phyloP scores from a whole-genome alignment of 1,284 basidiomycete species.

The Rhodotorula sp. region DNA sequence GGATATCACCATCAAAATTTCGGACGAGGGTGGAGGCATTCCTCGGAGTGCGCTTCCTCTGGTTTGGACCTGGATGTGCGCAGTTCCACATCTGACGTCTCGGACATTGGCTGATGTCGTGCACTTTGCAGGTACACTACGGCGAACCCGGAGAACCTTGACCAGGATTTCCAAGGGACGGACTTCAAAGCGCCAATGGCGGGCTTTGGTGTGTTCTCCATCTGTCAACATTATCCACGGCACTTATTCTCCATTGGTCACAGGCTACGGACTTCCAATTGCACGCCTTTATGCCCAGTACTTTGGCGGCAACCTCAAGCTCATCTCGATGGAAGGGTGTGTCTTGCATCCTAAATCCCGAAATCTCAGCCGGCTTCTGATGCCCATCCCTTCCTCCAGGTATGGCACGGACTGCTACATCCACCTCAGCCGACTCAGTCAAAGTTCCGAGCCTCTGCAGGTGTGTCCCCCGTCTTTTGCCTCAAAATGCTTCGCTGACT shows the following conservation, averaged over 20 bases:
- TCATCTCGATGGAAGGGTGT: constrained; percentile 98
- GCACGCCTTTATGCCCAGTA: constrained; percentile 80
- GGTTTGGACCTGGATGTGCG: constrained; percentile 87
- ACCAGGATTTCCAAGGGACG: constrained; percentile 79
- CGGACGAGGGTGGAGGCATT: constrained; percentile 94
- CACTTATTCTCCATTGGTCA: not conserved
- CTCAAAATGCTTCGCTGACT: too few species aligned
- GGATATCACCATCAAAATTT: constrained; percentile 99
- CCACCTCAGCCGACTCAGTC: constrained; percentile 32
- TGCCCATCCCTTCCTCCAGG: not conserved
- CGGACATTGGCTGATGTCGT: not conserved
- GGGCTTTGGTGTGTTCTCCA: constrained; percentile 64
- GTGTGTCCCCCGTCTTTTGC: not conserved
- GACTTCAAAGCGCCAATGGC: constrained; percentile 99
- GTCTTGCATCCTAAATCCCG: constrained; percentile 50
- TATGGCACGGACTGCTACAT: constrained; percentile 41
- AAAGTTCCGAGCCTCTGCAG: constrained; percentile 37
- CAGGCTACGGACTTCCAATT: constrained; percentile 72
- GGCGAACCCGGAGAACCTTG: constrained; percentile 83
- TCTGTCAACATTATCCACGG: not conserved
- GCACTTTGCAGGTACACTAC: constrained; percentile 77
- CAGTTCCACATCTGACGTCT: not conserved
- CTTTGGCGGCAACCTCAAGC: constrained; percentile 91
- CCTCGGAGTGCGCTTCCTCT: constrained; percentile 86
- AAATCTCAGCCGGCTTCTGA: not conserved